phyloP scores from a whole-genome alignment of 164 flowering plant genomes.

The Liriodendron chinense region DNA sequence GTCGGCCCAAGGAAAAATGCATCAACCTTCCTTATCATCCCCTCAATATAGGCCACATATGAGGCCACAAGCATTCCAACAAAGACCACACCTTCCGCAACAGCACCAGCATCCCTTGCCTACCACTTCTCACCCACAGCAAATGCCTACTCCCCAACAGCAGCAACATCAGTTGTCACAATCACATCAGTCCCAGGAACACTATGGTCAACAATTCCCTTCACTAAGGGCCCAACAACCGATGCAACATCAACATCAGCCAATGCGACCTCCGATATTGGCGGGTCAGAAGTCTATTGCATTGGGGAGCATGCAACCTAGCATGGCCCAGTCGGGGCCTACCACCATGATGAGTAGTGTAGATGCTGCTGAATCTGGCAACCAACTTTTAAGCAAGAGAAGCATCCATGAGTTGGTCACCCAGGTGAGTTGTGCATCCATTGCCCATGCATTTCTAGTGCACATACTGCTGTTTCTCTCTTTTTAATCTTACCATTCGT shows the following conservation, averaged over 20 bases:
- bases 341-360: constrained; percentile 27
- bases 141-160: constrained; percentile 40
- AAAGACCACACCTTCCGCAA: constrained; percentile 51
- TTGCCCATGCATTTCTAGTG: not conserved
- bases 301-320: constrained; percentile 32
- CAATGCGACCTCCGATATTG: constrained; percentile 36
- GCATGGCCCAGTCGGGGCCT: constrained; percentile 27
- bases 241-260: constrained; percentile 47
- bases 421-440: constrained; percentile 45
- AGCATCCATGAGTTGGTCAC: constrained; percentile 77
- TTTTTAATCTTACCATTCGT: not conserved
- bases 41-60: constrained; percentile 54
- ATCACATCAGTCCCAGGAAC: constrained; percentile 57
- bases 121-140: constrained; percentile 46
- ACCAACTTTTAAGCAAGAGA: constrained; percentile 73
- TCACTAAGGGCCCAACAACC: constrained; percentile 48
- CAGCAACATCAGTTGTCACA: constrained; percentile 32
- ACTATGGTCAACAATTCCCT: constrained; percentile 45
- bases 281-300: constrained; percentile 55
- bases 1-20: constrained; percentile 51
- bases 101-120: constrained; percentile 39
- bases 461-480: not conserved
- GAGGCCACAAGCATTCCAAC: constrained; percentile 55
- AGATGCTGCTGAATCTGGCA: constrained; percentile 51
- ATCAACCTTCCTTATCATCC: constrained; percentile 56